These are phyloP conservation scores for Xylariaceae sp. DNA, from an alignment of 2,329 filamentous ascomycete species.

Conservation along the genomic window DNA sequence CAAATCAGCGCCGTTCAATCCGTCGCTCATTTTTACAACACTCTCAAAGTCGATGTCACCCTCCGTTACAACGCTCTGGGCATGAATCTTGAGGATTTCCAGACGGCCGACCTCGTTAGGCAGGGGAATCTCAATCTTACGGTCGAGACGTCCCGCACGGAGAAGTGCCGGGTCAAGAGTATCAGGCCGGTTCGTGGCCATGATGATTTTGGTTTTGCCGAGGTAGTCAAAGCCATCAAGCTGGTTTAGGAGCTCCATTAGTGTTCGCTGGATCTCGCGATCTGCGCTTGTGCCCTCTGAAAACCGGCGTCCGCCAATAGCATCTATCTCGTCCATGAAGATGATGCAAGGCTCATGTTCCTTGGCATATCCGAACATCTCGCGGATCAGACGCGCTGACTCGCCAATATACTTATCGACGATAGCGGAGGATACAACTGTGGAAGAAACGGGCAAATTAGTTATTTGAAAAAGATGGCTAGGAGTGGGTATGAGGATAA, in stretches of 20 bases:
- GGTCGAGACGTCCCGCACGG: slow-evolving; percentile 86
- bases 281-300: slow-evolving; percentile 97
- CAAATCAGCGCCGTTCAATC: slow-evolving; percentile 94
- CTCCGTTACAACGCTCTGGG: slow-evolving; percentile 77
- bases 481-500: neutral
- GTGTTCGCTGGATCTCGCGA: slow-evolving; percentile 93
- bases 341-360: slow-evolving; percentile 99
- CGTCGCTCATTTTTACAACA: slow-evolving; percentile 99
- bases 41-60: slow-evolving; percentile 98
- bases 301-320: slow-evolving; percentile 93
- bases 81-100: slow-evolving; percentile 98
- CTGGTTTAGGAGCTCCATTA: slow-evolving; percentile 98
- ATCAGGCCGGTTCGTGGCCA: slow-evolving; percentile 97
- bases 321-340: slow-evolving; percentile 99
- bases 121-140: slow-evolving; percentile 96
- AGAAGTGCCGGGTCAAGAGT: slow-evolving; percentile 91
- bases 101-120: slow-evolving; percentile 95
- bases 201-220: slow-evolving; percentile 99
- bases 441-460: slow-evolving; percentile 11
- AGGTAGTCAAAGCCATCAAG: slow-evolving; percentile 98
- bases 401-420: slow-evolving; percentile 99
- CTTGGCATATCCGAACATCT: slow-evolving; percentile 99
- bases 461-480: slow-evolving; percentile 4
- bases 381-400: slow-evolving; percentile 91
- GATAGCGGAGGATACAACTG: slow-evolving; percentile 96